A percentile compares a stretch with the other conserved stretches of the same genome.
phyloP scores from a whole-genome alignment of 495 filamentous ascomycete species.

The Hypoxylon fragiforme region DNA sequence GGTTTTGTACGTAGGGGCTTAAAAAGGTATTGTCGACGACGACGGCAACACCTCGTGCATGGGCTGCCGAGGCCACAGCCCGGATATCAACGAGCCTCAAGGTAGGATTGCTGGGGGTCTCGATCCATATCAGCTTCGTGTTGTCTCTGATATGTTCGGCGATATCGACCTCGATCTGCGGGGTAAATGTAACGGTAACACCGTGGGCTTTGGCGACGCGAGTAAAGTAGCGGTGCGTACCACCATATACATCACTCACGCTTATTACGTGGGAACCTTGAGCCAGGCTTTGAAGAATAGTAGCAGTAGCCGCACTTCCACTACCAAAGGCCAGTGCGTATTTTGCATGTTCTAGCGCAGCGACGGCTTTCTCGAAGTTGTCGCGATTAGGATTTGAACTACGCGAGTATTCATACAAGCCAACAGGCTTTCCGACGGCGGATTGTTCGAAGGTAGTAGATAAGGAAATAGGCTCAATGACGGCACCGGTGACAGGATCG shows the following conservation, averaged over 20 bases:
- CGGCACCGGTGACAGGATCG: constrained; percentile 88
- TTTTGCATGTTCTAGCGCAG: constrained; percentile 87
- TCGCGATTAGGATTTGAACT: constrained; percentile 91
- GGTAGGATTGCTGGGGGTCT: constrained; percentile 92
- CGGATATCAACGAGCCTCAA: constrained; percentile 89
- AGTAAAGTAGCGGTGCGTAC: constrained; percentile 98
- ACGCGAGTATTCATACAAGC: constrained; percentile 85
- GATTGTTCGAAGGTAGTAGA: constrained; percentile 93
- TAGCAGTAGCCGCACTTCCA: constrained; percentile 91
- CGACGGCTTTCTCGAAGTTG: constrained; percentile 90
- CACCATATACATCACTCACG: constrained; percentile 96
- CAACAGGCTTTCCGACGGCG: constrained; percentile 81
- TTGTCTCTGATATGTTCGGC: constrained; percentile 79
- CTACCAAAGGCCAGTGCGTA: constrained; percentile 95
- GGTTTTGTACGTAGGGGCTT: constrained; percentile 94
- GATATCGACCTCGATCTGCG: constrained; percentile 84
- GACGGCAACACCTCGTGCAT: constrained; percentile 85
- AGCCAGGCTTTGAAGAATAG: constrained; percentile 89
- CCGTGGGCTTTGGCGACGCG: constrained; percentile 94
- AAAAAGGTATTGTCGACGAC: constrained; percentile 99
- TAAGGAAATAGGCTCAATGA: constrained; percentile 93
- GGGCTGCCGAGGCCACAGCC: constrained; percentile 77
- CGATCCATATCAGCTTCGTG: constrained; percentile 98
- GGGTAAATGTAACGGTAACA: constrained; percentile 91
- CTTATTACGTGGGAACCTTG: constrained; percentile 92